Base-by-base conservation (phyloP, 306 rosid genomes). In the Trifolium pratense region DNA sequence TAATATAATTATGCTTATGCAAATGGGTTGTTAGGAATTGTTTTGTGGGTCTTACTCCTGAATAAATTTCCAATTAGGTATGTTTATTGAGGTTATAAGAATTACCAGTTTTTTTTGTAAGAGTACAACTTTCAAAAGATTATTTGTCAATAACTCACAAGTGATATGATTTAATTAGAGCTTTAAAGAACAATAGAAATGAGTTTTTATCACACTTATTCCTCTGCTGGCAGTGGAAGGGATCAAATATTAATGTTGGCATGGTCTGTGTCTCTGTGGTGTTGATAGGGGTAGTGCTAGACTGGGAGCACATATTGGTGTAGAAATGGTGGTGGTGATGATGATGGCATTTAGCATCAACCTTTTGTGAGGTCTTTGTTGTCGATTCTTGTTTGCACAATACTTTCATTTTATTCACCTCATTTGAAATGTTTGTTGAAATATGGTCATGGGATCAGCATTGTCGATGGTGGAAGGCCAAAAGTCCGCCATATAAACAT, bases 231-330 rank as follows among this genome's bases (percentile, higher is more conserved):
- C 7, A 20, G 70, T 46, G 25, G 48, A 65, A 72, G 72, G 60
- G 66, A 52, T 62, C 52, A 52, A 72, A 3, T 67, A 67, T 46
- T 79, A 48, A 23, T 63, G 75, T 42, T 79, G 52, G 46, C 75
- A 13, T 29, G 75, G 59, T 67, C 25, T 43, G 23, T 17, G 40
- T 39, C 15, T 79, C 26, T 72, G 45, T 71, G 60, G 23, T 66
- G 63, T 36, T 74, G 60, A 53, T 66, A 69, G 18, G 56, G 56
- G 39, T 66, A 66, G 71, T 65, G 70, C 65, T 59, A 14, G 40
- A 59, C 65, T 39, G 51, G 51, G 46, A 71, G 73, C 48, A 61
- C 11, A 26, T 77, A n/a, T 68, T 77, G 56, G 32, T 51, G 49
- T 62, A 56, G 51, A 63, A 26, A 60, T 18, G 25, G 40, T 2